phyloP scores from a whole-genome alignment of 306 rosid genomes.

The Luffa aegyptiaca region DNA sequence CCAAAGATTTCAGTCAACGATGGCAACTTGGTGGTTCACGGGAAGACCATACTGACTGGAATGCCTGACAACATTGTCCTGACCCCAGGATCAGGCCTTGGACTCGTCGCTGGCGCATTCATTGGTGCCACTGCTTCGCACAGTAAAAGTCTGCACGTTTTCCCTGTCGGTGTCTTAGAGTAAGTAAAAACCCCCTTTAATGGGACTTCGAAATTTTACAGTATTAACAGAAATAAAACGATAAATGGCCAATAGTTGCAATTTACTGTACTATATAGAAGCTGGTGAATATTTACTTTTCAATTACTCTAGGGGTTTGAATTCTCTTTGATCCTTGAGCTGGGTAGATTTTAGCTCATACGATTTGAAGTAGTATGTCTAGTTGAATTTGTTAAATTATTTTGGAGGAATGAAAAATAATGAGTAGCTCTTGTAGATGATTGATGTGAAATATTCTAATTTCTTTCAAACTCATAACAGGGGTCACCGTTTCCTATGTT shows the following conservation, averaged over 20 bases:
- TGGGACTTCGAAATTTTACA: no score
- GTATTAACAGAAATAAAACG: not conserved
- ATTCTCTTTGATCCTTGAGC: not conserved
- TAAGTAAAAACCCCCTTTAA: conserved; percentile 23
- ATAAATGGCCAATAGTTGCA: not conserved
- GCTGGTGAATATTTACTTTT: not conserved
- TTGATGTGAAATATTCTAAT: not conserved
- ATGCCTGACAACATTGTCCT: conserved; percentile 72
- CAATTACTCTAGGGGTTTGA: not conserved
- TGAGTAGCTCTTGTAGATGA: not conserved
- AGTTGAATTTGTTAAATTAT: not conserved
- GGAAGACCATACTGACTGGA: conserved; percentile 70
- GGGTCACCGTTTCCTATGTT: conserved; percentile 73
- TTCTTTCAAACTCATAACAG: conserved; percentile 16
- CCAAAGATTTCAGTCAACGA: conserved; percentile 53
- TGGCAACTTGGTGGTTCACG: conserved; percentile 80
- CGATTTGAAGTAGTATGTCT: not conserved
- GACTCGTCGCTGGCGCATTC: conserved; percentile 66
- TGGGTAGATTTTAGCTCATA: not conserved
- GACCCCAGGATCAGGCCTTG: conserved; percentile 51
- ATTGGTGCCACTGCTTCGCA: conserved; percentile 73
- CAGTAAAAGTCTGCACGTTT: conserved; percentile 74
- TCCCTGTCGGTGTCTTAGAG: conserved; percentile 78
- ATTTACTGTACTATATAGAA: not conserved
- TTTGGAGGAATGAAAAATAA: not conserved